phyloP scores from a whole-genome alignment of 2,329 filamentous ascomycete species.

The Ophiognomonia clavigignenti-juglandacearum region DNA sequence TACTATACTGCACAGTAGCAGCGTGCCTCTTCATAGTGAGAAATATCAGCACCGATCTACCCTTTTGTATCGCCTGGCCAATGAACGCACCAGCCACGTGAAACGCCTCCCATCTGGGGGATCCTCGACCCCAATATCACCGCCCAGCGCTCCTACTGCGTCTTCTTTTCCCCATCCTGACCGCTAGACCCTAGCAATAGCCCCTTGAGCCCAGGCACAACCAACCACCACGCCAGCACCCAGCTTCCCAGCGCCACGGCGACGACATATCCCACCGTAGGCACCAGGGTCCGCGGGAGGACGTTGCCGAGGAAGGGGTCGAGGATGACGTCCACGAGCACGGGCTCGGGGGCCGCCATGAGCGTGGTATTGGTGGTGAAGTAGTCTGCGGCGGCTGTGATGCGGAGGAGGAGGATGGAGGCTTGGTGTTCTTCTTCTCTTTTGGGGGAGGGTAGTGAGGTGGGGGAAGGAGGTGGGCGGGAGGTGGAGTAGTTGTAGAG shows the following conservation, averaged over 20 bases:
- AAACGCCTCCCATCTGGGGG: too few species aligned
- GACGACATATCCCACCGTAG: constrained; percentile 65
- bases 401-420: constrained; percentile 65
- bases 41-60: too few species aligned
- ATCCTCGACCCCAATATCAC: background rate
- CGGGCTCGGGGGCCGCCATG: constrained; percentile 70
- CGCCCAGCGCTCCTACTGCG: constrained; percentile 22
- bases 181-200: background rate
- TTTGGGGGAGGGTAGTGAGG: background rate
- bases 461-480: constrained; percentile 30
- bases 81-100: too few species aligned
- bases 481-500: constrained; percentile 57
- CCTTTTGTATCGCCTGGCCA: too few species aligned
- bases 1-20: too few species aligned
- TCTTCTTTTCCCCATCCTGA: constrained; percentile 30
- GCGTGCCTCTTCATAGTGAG: too few species aligned
- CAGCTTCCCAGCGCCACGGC: constrained; percentile 49
- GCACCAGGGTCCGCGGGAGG: constrained; percentile 71
- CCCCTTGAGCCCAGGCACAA: constrained; percentile 27
- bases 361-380: constrained; percentile 68
- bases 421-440: constrained; percentile 18
- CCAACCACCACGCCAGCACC: constrained; percentile 34
- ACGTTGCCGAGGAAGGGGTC: constrained; percentile 81
- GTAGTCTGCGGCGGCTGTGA: constrained; percentile 78
- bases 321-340: constrained; percentile 76